These are phyloP conservation scores for Hortiboletus flavorubellus DNA, from an alignment of 768 basidiomycete genomes.

Conservation along the genomic window DNA sequence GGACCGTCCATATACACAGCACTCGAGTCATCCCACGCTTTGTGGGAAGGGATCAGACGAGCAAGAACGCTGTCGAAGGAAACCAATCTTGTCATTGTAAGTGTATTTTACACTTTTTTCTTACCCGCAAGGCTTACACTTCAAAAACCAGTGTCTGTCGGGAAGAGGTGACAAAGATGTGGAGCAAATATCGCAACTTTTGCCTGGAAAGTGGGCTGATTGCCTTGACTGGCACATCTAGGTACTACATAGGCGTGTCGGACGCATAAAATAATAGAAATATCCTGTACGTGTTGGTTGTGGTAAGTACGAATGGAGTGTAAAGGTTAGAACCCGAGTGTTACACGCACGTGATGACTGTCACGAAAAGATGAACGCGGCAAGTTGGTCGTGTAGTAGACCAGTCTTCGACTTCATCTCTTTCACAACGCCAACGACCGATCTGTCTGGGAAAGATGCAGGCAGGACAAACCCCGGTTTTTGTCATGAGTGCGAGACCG, in stretches of 20 bases:
- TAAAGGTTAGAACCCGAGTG: background rate
- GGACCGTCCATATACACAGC: background rate
- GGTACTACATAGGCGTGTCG: background rate
- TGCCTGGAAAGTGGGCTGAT: background rate
- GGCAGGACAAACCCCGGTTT: conserved; percentile 67
- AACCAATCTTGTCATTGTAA: background rate
- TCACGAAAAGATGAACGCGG: conserved; percentile 1
- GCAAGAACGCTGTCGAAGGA: background rate
- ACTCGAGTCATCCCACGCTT: background rate
- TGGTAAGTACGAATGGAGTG: too few species aligned
- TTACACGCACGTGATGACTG: background rate
- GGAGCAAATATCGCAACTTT: background rate
- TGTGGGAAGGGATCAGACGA: conserved; percentile 2
- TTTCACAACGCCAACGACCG: background rate
- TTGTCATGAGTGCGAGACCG: conserved; percentile 68
- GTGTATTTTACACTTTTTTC: background rate
- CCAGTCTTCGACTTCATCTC: background rate
- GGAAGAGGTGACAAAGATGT: conserved; percentile 1
- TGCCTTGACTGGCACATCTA: background rate
- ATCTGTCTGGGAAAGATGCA: conserved; percentile 19
- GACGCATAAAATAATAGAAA: background rate
- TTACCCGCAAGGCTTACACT: background rate
- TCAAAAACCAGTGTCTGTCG: background rate
- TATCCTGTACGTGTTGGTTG: background rate
- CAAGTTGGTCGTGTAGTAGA: too few species aligned